Evolutionary conservation across 805 yeast genomes (phyloP), one percentile per base, ranked within the genome.

Genomic region (Candida michaelii): DNA sequence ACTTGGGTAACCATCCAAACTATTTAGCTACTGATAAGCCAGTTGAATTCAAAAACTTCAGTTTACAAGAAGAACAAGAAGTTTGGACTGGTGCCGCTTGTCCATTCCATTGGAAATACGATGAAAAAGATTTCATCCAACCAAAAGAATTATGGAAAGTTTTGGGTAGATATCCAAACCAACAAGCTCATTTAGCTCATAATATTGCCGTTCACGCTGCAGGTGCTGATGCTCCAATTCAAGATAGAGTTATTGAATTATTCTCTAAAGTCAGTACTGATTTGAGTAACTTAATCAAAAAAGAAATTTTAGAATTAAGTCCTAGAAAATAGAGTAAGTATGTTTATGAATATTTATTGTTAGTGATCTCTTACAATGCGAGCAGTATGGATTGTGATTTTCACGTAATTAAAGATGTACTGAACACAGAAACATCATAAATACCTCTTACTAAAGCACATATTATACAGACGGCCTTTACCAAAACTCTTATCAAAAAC

Each of bases 101-200:
- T 48, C 88, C 91, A 50, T 86, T 78, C 80, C 93, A 89, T 70
- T 89, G 97, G 97, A 75, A 77, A 44, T 78, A 78, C 42, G 68
- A 76, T 19, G 84, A 82, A 39, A 40, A 37, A 11, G 96, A 90
- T 69, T 90, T 69, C 63, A 76, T 65, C 49, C 97, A 90, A 71
- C 85, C 96, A 39, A 71, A 83, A 48, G 81, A 63, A 25, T 76
- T 90, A 56, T 91, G 89, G 81, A 73, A 84, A 45, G 93, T 87
- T 27, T 75, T 87, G 60, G 85, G 85, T 41, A 83, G 69, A 60
- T 80, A 82, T 56, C 80, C 85, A 12, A 89, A 89, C 54, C 96
- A 88, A 66, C 97, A 89, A 70, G 78, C 74, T 56, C 79, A 88
- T 54, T 74, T 91, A 59, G 86, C 90, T 37, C 87, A 84, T 65